Evolutionary conservation across 2,329 filamentous ascomycete species (phyloP), one percentile per base, ranked within the genome.

Genomic region (Neonectria ditissima): DNA sequence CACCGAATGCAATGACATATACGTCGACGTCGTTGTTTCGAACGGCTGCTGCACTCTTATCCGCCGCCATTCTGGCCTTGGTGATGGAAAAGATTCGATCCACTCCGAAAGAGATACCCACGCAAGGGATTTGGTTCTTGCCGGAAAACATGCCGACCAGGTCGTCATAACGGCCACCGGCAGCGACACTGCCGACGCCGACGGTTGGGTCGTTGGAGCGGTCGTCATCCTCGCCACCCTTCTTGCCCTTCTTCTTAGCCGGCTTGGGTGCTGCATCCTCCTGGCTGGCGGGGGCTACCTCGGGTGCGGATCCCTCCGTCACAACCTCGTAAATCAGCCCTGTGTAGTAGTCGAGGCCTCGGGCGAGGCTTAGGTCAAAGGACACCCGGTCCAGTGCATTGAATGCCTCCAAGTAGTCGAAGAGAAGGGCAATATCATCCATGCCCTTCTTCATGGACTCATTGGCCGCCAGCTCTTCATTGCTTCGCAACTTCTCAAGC

Each of bases 31-130:
- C 92, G 74, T 90, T 93, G 68, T 85, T 65, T 44, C 72, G 72
- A 37, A 74, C 72, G 9, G 63, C 52, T 6, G 62, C 55, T 84
- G 67, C 92, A 84, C 55, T 86, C 73, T 86, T 84, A 62, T 88
- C 87, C 61, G 86, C 87, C 65, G 87, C 88, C 77, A 93, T 84
- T 53, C 66, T 85, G 13, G 92, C 90, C 79, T 97, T 94, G 68
- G 91, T 93, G 75, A 97, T 94, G 72, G 92, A 93, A 81, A 97
- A 97, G 75, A 98, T 97, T 72, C 95, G 91, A 79, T 98, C 95
- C 52, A 97, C 93, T 59, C 95, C 95, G 75, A 98, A 97, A 2
- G 94, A 97, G 70, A 97, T 92, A 55, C 78, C 78, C 10, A 80
- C 78, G 54, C 79, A 82, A 20, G 79, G 95, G 59, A 97, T 93